Conservation (phyloP, 768 basidiomycete species). For the Mycena epipterygia region DNA sequence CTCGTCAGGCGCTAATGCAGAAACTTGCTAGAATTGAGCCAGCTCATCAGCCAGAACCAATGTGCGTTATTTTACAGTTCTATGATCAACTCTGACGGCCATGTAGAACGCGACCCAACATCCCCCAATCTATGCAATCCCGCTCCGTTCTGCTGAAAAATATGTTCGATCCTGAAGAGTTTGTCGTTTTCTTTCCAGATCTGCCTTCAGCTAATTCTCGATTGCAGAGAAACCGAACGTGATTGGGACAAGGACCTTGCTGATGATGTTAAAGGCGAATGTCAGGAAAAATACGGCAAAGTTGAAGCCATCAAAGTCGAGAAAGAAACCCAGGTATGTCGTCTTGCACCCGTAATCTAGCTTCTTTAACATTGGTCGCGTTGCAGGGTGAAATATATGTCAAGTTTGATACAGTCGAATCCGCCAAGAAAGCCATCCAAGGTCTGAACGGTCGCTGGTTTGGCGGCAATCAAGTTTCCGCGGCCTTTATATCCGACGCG, state of each 20-base stretch:
- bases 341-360: background rate
- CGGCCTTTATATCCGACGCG: constrained; percentile 91
- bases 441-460: constrained; percentile 98
- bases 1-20: constrained; percentile 99
- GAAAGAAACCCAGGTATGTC: constrained; percentile 87
- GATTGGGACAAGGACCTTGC: constrained; percentile 98
- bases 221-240: constrained; percentile 87
- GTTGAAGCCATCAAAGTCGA: constrained; percentile 93
- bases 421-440: constrained; percentile 87
- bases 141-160: constrained; percentile 91
- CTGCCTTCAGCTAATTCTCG: constrained; percentile 7
- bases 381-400: constrained; percentile 95
- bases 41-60: constrained; percentile 67
- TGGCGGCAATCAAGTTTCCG: constrained; percentile 90
- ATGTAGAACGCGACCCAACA: constrained; percentile 78
- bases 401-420: constrained; percentile 86
- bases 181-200: constrained; percentile 43
- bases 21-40: constrained; percentile 98
- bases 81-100: constrained; percentile 29
- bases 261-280: constrained; percentile 96
- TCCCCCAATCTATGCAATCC: constrained; percentile 91
- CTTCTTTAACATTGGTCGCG: constrained; percentile 22
- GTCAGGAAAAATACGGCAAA: constrained; percentile 89
- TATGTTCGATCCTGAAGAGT: constrained; percentile 99
- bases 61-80: constrained; percentile 59